Base-by-base conservation (phyloP, 441 rosid species). In the Populus hybrid region DNA sequence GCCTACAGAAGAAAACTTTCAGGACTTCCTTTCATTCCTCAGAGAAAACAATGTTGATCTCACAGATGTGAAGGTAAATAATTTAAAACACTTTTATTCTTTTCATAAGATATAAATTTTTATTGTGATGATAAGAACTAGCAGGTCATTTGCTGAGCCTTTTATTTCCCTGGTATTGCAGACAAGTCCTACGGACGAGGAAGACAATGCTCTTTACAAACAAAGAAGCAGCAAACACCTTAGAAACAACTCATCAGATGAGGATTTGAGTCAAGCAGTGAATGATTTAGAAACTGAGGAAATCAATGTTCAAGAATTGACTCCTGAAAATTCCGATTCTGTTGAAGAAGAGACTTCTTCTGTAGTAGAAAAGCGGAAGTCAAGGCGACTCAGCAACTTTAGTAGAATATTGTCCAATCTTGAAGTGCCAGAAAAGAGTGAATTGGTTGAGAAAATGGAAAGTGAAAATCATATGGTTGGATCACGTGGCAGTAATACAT, bases 1-100 rank as follows among this genome's bases (percentile, higher is more conserved):
- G 68, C 99, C 99, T 1, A 96, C 98, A 0, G 89, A 90, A 83
- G 92, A 93, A 76, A 96, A 94, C 77, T 96, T 96, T 78, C 80
- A 85, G 86, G 98, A 91, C 73, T 89, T 94, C 33, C 78, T 93
- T 72, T 84, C 90, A 38, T 96, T 90, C 82, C 91, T 96, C 7
- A 36, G 76, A 74, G 95, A 92, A 76, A 89, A 89, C 82, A 84
- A 91, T 31, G 94, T 94, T 36, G 93, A 94, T 84, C 90, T 93
- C 66, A 81, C 88, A 40, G 88, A 87, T 87, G 93, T 97, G 11
- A 76, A 88, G 95, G 98, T 97, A 85, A 81, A 53, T 4, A 53
- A 53, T 53, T 16, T 53, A 53, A 53, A 53, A 21, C 21, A 53
- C 7, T 1, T 6, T 2, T 53, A 53, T 18, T 53, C 61, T 53